Base-by-base conservation (phyloP, 768 basidiomycete genomes). In the Hygrophorus pudorinus region DNA sequence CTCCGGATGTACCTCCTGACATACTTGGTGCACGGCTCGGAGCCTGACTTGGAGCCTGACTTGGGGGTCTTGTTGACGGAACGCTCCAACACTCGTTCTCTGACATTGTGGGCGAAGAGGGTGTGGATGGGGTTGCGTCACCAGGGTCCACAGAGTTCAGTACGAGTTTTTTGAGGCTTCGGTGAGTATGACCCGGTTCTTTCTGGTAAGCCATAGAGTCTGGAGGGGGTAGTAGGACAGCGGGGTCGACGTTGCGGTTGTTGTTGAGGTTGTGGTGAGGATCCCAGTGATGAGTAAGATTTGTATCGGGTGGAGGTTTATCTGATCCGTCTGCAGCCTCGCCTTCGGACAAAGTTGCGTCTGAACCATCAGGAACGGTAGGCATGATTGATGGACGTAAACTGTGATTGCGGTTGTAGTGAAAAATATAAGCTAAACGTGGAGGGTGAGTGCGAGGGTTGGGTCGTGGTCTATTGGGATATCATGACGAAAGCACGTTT, bases 41-140 rank as follows among this genome's bases (percentile, higher is more conserved):
- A 30, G 67, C 63, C 46, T 63, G 68, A 41, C 76, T 82, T 9
- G 62, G 55, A 30, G 67, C 63, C 46, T 63, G 68, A 41, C 76
- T 82, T 3, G 78, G 71, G 0, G 79, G 72, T 32, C 74, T 66
- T 11, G 75, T 81, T 2, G 81, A 76, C 2, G 81, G 79, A 13
- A 70, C 21, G 55, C 52, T 18, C 57, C 57, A 56, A 66, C 75
- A 61, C 65, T 75, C 79, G 53, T 72, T 74, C 27, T 81, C 80
- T 17, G 73, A 74, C 1, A 63, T 62, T 3, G 74, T 75, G 1
- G 78, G 77, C 7, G 76, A 71, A 6, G 65, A 30, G 54, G 53
- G 28, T 44, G 51, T 29, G 48, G 56, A 46, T 50, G 55, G 43
- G 12, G 64, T 65, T 42, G 65, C 67, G 31, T 68, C 65, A 9